A percentile compares a stretch with the other conserved stretches of the same genome.
Conservation (phyloP, 305 asterid genomes). For the Caryopteris hybrid region DNA sequence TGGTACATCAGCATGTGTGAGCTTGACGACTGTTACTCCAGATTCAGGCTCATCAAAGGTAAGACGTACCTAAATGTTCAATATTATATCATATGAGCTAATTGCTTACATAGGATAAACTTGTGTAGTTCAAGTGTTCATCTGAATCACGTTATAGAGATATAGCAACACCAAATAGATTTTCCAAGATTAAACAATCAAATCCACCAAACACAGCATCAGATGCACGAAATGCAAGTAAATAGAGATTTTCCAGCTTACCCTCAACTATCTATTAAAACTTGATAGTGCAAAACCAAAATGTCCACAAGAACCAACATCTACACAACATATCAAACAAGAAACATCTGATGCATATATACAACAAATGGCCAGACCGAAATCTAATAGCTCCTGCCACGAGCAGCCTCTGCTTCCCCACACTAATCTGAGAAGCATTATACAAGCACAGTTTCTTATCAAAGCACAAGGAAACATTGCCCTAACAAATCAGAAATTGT, state of each 20-base stretch:
- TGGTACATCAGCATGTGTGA: slow-evolving; percentile 78
- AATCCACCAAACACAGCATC: neutral
- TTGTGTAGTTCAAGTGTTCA: neutral
- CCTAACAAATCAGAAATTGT: no score
- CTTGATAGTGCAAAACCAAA: neutral
- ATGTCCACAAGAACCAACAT: neutral
- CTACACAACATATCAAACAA: neutral
- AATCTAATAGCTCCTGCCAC: neutral
- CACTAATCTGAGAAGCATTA: neutral
- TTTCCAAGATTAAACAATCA: neutral
- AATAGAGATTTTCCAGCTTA: neutral
- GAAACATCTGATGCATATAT: neutral
- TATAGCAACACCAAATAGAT: neutral
- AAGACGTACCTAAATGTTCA: slow-evolving; percentile 58
- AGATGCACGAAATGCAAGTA: neutral
- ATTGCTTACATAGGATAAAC: neutral
- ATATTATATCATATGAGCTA: neutral
- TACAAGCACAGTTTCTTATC: neutral
- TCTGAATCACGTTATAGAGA: no score
- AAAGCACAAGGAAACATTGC: neutral
- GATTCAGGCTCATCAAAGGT: slow-evolving; percentile 84
- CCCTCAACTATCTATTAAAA: neutral
- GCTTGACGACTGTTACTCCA: slow-evolving; percentile 65
- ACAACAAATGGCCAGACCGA: neutral
- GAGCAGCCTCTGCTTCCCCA: neutral